phyloP scores from a whole-genome alignment of 1,284 basidiomycete genomes.

The Marasmius tenuissimus region DNA sequence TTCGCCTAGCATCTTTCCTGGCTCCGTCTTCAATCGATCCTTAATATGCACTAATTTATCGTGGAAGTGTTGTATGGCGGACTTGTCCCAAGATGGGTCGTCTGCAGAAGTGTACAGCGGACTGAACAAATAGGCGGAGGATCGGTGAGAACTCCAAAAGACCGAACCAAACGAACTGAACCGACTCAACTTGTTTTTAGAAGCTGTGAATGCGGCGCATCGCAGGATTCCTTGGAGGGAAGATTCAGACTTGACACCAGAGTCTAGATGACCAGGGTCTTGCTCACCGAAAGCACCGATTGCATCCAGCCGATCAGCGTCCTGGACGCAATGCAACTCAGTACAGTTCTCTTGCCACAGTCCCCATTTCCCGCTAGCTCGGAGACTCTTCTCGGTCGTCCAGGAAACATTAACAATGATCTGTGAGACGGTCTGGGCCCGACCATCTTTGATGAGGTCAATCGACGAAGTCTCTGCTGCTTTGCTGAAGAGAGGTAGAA shows the following conservation, averaged over 20 bases:
- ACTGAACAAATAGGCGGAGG: constrained; percentile 30
- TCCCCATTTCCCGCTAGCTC: constrained; percentile 52
- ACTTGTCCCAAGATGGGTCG: constrained; percentile 46
- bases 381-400: constrained; percentile 79
- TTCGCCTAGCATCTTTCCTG: constrained; percentile 68
- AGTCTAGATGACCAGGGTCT: constrained; percentile 1
- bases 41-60: constrained; percentile 83
- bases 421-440: constrained; percentile 52
- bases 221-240: constrained; percentile 71
- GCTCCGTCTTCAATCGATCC: constrained; percentile 74
- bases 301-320: constrained; percentile 90
- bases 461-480: constrained; percentile 42
- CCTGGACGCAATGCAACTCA: constrained; percentile 90
- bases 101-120: constrained; percentile 64
- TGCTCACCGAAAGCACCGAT: constrained; percentile 85
- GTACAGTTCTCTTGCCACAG: constrained; percentile 76
- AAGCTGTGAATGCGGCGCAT: constrained; percentile 80
- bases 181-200: constrained; percentile 53
- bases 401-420: constrained; percentile 86
- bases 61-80: constrained; percentile 83
- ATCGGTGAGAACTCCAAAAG: not conserved
- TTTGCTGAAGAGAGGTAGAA: constrained; percentile 64
- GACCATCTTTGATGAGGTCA: constrained; percentile 60
- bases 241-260: not conserved
- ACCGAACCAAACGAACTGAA: constrained; percentile 5